Conservation (phyloP, 2,329 filamentous ascomycete species). For the Sporothrix pseudoabietina region DNA sequence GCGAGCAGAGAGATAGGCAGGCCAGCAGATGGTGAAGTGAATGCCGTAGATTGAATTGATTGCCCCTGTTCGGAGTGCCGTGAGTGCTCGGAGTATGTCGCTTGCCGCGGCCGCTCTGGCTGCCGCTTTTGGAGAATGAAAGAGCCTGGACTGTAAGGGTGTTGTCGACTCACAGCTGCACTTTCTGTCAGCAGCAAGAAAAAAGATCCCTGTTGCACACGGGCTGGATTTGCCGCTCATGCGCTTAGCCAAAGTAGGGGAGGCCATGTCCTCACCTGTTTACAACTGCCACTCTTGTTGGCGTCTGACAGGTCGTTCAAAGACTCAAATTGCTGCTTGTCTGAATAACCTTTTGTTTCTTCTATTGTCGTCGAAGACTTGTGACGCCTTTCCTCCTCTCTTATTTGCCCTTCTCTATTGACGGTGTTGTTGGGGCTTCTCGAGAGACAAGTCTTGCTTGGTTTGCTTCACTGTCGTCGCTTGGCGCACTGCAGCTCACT, state of each 20-base stretch:
- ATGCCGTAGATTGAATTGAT: background rate
- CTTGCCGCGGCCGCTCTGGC: background rate
- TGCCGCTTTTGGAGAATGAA: constrained; percentile 17
- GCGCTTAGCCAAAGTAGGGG: constrained; percentile 23
- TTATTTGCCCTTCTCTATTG: background rate
- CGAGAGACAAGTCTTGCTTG: background rate
- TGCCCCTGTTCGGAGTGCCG: background rate
- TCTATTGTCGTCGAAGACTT: background rate
- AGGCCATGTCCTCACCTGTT: constrained; percentile 2
- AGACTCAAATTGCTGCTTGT: background rate
- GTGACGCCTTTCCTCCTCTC: background rate
- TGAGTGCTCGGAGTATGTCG: constrained; percentile 4
- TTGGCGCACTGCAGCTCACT: background rate
- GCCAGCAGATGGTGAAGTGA: background rate
- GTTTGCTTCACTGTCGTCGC: background rate
- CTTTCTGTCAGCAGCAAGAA: constrained; percentile 15
- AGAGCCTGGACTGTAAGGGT: background rate
- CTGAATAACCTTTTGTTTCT: background rate
- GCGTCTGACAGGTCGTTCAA: background rate
- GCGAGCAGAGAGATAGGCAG: background rate
- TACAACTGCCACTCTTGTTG: background rate
- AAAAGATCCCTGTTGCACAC: constrained; percentile 9
- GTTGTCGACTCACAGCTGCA: background rate
- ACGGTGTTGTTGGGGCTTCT: background rate
- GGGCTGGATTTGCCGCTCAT: constrained; percentile 11